Conservation (phyloP, 495 filamentous ascomycete genomes). For the Barbatosphaeria neglecta region DNA sequence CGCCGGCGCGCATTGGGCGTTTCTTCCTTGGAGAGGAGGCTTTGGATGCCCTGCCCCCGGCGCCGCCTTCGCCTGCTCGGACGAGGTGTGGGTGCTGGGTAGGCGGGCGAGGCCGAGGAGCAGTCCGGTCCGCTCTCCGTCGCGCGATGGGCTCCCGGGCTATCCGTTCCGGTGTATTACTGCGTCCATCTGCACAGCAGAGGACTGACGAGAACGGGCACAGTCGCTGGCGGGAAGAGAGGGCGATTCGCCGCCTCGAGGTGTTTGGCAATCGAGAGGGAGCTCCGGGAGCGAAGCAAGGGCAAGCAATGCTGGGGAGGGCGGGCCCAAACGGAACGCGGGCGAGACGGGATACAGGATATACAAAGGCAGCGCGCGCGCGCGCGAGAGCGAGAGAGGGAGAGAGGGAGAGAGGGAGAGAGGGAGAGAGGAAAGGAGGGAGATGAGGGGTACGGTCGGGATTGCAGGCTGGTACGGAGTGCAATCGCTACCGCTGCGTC, state of each 20-base stretch:
- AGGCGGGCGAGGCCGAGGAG: no score
- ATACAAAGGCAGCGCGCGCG: neutral
- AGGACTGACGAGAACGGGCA: neutral
- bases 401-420: neutral
- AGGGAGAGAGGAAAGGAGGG: neutral
- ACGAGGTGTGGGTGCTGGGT: no score
- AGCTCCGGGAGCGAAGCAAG: no score
- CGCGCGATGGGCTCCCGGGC: neutral
- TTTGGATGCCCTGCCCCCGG: neutral
- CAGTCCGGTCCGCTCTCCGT: no score
- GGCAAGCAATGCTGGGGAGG: no score
- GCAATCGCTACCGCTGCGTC: neutral
- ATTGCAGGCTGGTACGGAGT: neutral
- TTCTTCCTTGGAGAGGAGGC: neutral
- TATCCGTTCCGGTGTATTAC: neutral
- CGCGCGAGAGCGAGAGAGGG: neutral
- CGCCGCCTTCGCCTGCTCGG: neutral
- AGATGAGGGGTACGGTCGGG: neutral
- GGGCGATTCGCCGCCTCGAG: neutral
- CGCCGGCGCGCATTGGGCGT: neutral
- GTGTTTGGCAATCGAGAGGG: no score
- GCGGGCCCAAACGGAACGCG: no score
- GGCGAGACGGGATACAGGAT: no score
- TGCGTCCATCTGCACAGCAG: neutral
- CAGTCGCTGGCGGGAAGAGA: neutral